Evolutionary conservation across 805 yeast species (phyloP).

Genomic region (Candida glaebosa): DNA sequence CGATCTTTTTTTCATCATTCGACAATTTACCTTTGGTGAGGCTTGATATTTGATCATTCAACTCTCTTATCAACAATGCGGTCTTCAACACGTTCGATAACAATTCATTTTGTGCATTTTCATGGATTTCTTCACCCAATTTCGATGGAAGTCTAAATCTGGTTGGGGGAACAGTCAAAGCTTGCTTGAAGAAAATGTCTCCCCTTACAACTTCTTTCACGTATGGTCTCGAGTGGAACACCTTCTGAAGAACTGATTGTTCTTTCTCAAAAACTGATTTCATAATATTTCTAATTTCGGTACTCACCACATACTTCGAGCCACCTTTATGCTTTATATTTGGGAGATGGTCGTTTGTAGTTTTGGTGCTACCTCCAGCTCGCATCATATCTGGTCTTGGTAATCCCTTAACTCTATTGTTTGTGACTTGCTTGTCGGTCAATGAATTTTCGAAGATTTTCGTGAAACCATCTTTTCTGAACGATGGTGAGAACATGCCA

Average conservation of each 20-base stretch:
- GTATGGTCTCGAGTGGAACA: conserved; percentile 81
- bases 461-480: conserved; percentile 91
- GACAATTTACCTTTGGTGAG: conserved; percentile 31
- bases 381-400: conserved; percentile 66
- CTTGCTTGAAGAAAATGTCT: conserved; percentile 86
- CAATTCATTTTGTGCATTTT: conserved; percentile 88
- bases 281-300: conserved; percentile 80
- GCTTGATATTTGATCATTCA: conserved; percentile 76
- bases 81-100: conserved; percentile 78
- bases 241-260: conserved; percentile 58
- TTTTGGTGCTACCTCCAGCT: conserved; percentile 8
- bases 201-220: conserved; percentile 48
- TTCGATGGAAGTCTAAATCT: conserved; percentile 96
- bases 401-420: conserved; percentile 80
- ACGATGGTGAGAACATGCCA: conserved; percentile 90
- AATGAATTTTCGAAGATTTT: conserved; percentile 89
- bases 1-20: conserved; percentile 67
- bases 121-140: conserved; percentile 94
- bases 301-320: conserved; percentile 75
- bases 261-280: conserved; percentile 74
- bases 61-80: conserved; percentile 76
- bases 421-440: conserved; percentile 72
- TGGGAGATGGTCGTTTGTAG: conserved; percentile 34
- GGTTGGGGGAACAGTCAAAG: conserved; percentile 92
- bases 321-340: conserved; percentile 62